Evolutionary conservation across 192 early-diverging fungal species (phyloP).

Genomic region (Gonapodya prolifera): DNA sequence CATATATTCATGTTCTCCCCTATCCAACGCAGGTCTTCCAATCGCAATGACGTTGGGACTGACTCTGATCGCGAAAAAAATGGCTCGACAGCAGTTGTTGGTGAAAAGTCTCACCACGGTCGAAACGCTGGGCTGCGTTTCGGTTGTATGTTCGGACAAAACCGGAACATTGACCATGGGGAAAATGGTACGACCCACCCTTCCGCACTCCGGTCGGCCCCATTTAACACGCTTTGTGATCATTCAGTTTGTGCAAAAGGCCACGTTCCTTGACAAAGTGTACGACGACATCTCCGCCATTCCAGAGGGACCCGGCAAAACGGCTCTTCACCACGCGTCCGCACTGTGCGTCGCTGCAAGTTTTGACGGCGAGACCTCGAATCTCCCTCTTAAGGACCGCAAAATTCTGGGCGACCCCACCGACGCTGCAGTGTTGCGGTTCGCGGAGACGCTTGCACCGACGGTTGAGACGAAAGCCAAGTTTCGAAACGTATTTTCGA

Average conservation of each 20-base stretch:
- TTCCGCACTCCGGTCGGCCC: background rate
- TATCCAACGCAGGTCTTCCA: conserved; percentile 52
- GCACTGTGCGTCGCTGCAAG: conserved; percentile 53
- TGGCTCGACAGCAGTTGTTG: conserved; percentile 91
- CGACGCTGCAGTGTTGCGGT: conserved; percentile 66
- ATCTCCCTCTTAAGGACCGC: conserved; percentile 41
- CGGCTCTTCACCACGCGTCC: conserved; percentile 22
- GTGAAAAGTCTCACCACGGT: conserved; percentile 83
- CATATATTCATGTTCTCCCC: background rate
- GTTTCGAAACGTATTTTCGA: conserved; percentile 25
- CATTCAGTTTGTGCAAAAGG: background rate
- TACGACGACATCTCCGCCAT: background rate
- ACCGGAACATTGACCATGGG: conserved; percentile 92
- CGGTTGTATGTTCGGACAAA: conserved; percentile 98
- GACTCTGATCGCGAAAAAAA: conserved; percentile 45
- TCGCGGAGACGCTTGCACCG: conserved; percentile 31
- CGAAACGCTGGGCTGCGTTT: conserved; percentile 94
- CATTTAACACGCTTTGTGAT: conserved; percentile 2
- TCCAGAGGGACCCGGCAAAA: background rate
- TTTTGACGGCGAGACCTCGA: conserved; percentile 36
- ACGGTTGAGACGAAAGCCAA: conserved; percentile 1
- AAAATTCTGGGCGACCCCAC: conserved; percentile 70
- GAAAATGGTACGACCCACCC: conserved; percentile 5
- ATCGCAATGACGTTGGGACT: conserved; percentile 52
- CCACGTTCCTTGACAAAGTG: background rate